Evolutionary conservation across 441 rosid species (phyloP).

Genomic region (Jatropha multifida): DNA sequence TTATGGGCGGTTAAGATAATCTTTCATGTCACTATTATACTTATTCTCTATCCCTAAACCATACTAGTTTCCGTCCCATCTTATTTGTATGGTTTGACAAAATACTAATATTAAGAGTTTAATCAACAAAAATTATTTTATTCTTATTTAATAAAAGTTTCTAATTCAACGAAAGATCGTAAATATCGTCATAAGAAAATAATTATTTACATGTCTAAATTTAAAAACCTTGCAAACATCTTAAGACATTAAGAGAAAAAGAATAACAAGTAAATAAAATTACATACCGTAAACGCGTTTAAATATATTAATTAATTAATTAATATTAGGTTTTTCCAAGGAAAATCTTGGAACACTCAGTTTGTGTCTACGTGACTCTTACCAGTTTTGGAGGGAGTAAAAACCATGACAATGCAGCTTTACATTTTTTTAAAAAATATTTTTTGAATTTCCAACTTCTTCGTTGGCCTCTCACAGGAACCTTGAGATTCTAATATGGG

Average conservation of each 20-base stretch:
- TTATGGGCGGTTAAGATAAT: conserved; percentile 17
- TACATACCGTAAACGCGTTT: conserved; percentile 9
- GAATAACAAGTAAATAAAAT: too few species aligned
- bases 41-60: background rate
- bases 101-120: too few species aligned
- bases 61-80: too few species aligned
- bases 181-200: too few species aligned
- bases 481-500: conserved; percentile 15
- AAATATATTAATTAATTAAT: background rate
- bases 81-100: too few species aligned
- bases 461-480: background rate
- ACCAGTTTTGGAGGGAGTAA: conserved; percentile 12
- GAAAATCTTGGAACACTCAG: background rate
- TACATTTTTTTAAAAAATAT: background rate
- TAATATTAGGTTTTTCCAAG: background rate
- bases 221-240: too few species aligned
- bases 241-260: too few species aligned
- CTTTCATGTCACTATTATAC: background rate
- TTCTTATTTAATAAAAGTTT: too few species aligned
- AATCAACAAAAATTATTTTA: too few species aligned
- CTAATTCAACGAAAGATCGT: too few species aligned
- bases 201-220: too few species aligned
- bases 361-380: background rate
- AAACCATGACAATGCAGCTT: background rate
- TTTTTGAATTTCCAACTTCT: background rate